Evolutionary conservation across 1,284 basidiomycete genomes (phyloP), one percentile per base, ranked within the genome.

Genomic region (Moesziomyces aphidis): DNA sequence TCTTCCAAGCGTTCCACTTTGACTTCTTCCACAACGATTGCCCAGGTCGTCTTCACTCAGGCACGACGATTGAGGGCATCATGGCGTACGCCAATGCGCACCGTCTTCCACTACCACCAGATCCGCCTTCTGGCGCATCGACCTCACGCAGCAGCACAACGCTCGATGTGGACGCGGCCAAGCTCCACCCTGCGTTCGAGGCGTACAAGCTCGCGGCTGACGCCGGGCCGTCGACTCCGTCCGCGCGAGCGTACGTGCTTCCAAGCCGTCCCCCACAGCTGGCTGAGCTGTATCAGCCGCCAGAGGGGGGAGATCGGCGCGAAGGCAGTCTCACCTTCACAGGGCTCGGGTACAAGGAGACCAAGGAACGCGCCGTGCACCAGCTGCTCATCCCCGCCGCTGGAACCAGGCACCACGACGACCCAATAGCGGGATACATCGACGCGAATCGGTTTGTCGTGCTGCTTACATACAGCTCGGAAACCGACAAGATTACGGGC

Each of bases 151-250:
- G 26, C 17, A 9, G 49, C 17, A 15, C 55, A 28, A 45, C 64
- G 4, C 68, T 73, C 50, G 3, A 23, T 5, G 46, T 73, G 42
- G 53, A 69, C n/a, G 60, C 50, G 7, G 9, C 46, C n/a, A 62
- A 63, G 50, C 68, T 75, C 19, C 55, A 55, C 26, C 60, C 74
- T 0, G 21, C 15, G n/a, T 78, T 78, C 46, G 70, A 78, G 48
- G 68, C 73, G 4, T 78, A 78, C 39, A 67, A 62, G 42, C 77
- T 78, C 22, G 45, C 75, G 7, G 63, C 71, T 22, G 65, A 77
- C 43, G 57, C 50, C 2, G 19, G 55, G 3, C n/a, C 55, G 1
- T 26, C 55, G 1, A 53, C 56, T 4, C 53, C 28, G 9, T 15
- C 34, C 11, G 5, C 36, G 15, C 52, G 19, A 24, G 52, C 67